Percentiles rank a stretch among this genome's conserved stretches.
These are phyloP conservation scores for Penicillium palitans DNA, from an alignment of 2,329 filamentous ascomycete species.

Conservation along the genomic window DNA sequence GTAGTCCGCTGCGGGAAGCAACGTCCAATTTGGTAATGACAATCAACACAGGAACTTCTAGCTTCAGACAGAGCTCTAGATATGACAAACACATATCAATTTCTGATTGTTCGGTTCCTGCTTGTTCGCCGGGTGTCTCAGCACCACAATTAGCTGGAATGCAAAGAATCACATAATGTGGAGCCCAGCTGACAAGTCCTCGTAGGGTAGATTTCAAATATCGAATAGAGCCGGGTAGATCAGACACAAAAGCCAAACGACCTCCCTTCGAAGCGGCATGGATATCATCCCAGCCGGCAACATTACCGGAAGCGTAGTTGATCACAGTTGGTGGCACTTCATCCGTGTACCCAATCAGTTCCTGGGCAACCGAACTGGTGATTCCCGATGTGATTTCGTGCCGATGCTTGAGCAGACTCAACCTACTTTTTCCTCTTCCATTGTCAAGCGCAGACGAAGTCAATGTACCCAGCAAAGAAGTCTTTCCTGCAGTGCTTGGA, in stretches of 20 bases:
- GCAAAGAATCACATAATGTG: constrained; percentile 89
- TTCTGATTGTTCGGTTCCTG: constrained; percentile 44
- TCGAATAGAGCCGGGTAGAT: constrained; percentile 86
- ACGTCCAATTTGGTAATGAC: constrained; percentile 90
- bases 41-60: constrained; percentile 74
- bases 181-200: constrained; percentile 91
- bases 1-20: constrained; percentile 70
- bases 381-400: constrained; percentile 91
- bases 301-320: constrained; percentile 83
- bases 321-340: constrained; percentile 44
- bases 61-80: constrained; percentile 78
- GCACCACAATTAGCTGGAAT: constrained; percentile 72
- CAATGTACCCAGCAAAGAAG: constrained; percentile 81
- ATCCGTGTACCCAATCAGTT: constrained; percentile 78
- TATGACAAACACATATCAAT: constrained; percentile 76
- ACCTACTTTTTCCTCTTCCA: constrained; percentile 81
- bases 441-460: constrained; percentile 89
- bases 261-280: constrained; percentile 72
- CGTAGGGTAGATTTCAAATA: constrained; percentile 87
- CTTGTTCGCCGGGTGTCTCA: constrained; percentile 40
- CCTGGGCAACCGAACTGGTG: constrained; percentile 92
- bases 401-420: constrained; percentile 85
- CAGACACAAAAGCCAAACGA: constrained; percentile 81
- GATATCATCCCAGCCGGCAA: constrained; percentile 92
- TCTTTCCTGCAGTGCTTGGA: constrained; percentile 88